phyloP scores from a whole-genome alignment of 2,329 filamentous ascomycete species.

The Diaporthe australafricana region DNA sequence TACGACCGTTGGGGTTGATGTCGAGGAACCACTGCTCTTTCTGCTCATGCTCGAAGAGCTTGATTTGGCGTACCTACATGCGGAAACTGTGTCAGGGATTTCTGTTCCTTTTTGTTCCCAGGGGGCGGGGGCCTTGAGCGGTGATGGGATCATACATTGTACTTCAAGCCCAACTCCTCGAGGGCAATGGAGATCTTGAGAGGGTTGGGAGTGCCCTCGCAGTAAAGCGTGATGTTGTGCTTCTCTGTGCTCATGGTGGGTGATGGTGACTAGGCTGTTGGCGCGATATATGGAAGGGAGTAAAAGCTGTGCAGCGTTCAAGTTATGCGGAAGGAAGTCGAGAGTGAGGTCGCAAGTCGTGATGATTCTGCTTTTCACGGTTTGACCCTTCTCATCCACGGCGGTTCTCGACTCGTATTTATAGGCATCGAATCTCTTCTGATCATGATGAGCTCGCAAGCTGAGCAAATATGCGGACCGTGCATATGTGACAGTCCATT shows the following conservation, averaged over 20 bases:
- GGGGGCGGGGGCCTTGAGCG: background rate
- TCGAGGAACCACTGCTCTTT: slow-evolving; percentile 83
- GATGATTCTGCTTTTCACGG: background rate
- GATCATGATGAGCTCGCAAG: background rate
- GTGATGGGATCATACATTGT: background rate
- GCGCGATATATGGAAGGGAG: background rate
- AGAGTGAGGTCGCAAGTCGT: background rate
- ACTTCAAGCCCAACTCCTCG: slow-evolving; percentile 28
- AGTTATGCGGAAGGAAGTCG: no score
- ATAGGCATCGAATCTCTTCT: background rate
- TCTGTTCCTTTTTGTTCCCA: background rate
- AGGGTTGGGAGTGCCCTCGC: slow-evolving; percentile 26
- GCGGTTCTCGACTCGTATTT: background rate
- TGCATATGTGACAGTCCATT: background rate
- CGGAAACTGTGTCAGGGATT: background rate
- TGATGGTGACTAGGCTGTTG: background rate
- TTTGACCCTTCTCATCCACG: background rate
- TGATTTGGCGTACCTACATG: background rate
- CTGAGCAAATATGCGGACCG: background rate
- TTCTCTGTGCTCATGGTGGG: background rate
- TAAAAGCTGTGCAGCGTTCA: background rate
- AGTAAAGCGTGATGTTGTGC: background rate
- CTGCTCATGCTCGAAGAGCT: slow-evolving; percentile 23
- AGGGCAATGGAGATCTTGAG: slow-evolving; percentile 32
- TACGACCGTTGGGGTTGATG: slow-evolving; percentile 94